phyloP scores from a whole-genome alignment of 2,329 filamentous ascomycete genomes.

The Zymoseptoria ardabiliae region DNA sequence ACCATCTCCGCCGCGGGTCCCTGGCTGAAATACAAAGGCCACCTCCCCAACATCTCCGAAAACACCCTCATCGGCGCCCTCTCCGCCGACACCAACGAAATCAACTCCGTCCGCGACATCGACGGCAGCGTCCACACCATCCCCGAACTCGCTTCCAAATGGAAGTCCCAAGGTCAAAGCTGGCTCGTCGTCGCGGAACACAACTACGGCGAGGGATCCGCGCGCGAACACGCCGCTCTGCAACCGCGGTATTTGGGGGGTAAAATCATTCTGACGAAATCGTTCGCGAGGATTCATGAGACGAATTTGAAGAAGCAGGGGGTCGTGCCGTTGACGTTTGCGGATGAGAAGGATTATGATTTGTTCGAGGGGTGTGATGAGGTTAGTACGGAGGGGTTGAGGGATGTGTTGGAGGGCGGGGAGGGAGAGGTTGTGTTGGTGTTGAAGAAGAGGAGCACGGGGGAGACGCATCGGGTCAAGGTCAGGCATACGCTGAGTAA shows the following conservation, averaged over 20 bases:
- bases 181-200: conserved; percentile 97
- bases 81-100: conserved; percentile 86
- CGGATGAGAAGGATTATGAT: conserved; percentile 80
- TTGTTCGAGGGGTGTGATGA: conserved; percentile 73
- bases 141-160: conserved; percentile 76
- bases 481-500: conserved; percentile 83
- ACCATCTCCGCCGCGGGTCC: conserved; percentile 95
- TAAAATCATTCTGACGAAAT: conserved; percentile 75
- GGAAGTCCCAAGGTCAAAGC: conserved; percentile 65
- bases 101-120: conserved; percentile 84
- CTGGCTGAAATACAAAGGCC: conserved; percentile 99
- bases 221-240: conserved; percentile 80
- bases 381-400: conserved; percentile 73
- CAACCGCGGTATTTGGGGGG: conserved; percentile 88
- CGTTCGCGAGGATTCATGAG: conserved; percentile 87
- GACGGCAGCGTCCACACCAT: conserved; percentile 64
- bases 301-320: conserved; percentile 97
- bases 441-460: conserved; percentile 44
- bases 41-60: conserved; percentile 92
- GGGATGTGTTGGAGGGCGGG: conserved; percentile 75
- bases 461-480: conserved; percentile 58
- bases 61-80: conserved; percentile 95
- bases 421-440: conserved; percentile 65
- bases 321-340: conserved; percentile 88
- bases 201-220: conserved; percentile 91